Conservation (phyloP, 345 rosid species). For the Eucalyptus pauciflora region DNA sequence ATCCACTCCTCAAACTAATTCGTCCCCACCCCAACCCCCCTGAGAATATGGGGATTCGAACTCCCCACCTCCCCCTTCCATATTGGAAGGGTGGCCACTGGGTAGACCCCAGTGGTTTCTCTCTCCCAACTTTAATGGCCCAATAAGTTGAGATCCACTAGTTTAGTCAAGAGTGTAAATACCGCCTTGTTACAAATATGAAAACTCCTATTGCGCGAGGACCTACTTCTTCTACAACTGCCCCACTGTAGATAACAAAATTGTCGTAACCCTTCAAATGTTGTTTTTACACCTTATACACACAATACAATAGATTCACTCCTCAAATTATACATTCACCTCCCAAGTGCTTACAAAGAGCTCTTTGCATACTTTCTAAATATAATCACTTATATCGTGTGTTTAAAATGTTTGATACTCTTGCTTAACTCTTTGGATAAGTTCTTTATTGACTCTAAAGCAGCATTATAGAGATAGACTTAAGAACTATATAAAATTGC, state of each 20-base stretch:
- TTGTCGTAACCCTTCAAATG: background rate
- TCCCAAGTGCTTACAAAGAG: background rate
- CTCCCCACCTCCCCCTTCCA: too few relatives aligned
- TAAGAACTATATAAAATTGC: background rate
- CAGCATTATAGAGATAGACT: background rate
- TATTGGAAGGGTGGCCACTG: too few relatives aligned
- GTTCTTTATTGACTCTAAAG: background rate
- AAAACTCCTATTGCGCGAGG: background rate
- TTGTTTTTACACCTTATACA: background rate
- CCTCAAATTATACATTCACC: background rate
- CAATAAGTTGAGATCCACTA: background rate
- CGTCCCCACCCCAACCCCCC: too few relatives aligned
- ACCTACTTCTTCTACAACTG: background rate
- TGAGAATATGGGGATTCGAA: too few relatives aligned
- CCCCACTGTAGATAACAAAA: background rate
- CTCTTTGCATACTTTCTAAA: background rate
- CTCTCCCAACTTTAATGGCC: background rate
- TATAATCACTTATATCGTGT: background rate
- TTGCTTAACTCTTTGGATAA: background rate
- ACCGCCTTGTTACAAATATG: background rate
- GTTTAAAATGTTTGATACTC: background rate
- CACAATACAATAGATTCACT: background rate
- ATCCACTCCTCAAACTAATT: too few relatives aligned
- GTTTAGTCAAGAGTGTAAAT: background rate
- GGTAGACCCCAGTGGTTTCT: too few relatives aligned